Conservation (phyloP, 2,329 filamentous ascomycete genomes). For the Cladosporium sp. region DNA sequence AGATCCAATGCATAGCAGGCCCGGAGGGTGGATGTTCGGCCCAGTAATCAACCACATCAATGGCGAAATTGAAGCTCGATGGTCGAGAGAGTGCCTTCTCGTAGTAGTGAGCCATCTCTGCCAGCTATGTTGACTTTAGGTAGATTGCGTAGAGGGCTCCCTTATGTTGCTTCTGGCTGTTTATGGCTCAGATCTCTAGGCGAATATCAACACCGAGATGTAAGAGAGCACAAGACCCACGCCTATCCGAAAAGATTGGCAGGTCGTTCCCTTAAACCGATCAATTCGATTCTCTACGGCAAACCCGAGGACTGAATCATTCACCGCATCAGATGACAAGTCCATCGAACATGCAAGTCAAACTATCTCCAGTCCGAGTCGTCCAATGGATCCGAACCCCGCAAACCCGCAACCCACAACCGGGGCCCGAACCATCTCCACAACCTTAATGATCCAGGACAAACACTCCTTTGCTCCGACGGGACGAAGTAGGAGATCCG, state of each 20-base stretch:
- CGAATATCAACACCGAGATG: too few species aligned
- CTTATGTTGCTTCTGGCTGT: too few species aligned
- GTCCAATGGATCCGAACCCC: background rate
- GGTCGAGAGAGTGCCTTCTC: constrained; percentile 19
- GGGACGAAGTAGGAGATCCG: too few species aligned
- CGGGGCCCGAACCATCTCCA: background rate
- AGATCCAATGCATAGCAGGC: constrained; percentile 38
- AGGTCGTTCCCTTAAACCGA: too few species aligned
- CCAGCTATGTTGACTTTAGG: background rate
- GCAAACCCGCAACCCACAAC: background rate
- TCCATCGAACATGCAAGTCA: background rate
- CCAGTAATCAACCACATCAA: constrained; percentile 39
- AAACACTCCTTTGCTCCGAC: background rate
- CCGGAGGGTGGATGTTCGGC: constrained; percentile 26
- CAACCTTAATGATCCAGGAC: background rate
- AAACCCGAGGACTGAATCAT: background rate
- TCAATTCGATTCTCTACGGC: background rate
- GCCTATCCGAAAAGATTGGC: too few species aligned
- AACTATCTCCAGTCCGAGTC: background rate
- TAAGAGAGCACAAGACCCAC: too few species aligned
- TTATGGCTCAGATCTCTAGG: too few species aligned
- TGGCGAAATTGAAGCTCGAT: constrained; percentile 38
- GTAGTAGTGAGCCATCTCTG: constrained; percentile 27
- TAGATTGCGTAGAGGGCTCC: too few species aligned
- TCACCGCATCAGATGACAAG: background rate